These are phyloP conservation scores for Myxozyma sirexii DNA, from an alignment of 805 yeast genomes.

Conservation along the genomic window DNA sequence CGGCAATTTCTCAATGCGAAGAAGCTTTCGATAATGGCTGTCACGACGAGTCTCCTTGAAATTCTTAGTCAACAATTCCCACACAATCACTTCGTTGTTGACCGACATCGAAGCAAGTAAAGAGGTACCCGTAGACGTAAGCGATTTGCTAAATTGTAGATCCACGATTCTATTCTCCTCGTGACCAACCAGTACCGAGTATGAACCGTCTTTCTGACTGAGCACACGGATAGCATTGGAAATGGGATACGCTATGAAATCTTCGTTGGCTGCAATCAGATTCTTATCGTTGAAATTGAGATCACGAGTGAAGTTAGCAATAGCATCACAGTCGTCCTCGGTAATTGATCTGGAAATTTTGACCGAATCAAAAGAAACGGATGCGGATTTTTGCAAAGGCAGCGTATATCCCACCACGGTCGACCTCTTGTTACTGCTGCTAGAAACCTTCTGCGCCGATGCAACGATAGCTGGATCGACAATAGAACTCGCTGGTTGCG, in stretches of 20 bases:
- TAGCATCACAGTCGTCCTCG: conserved; percentile 23
- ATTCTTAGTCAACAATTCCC: conserved; percentile 29
- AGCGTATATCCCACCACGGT: conserved; percentile 7
- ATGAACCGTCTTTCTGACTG: conserved; percentile 30
- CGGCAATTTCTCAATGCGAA: conserved; percentile 31
- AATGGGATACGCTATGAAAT: conserved; percentile 30
- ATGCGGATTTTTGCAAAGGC: conserved; percentile 3
- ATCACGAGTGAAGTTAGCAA: conserved; percentile 27
- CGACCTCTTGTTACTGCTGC: neutral
- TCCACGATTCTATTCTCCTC: conserved; percentile 25
- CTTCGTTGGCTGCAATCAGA: conserved; percentile 23
- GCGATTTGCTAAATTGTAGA: conserved; percentile 17
- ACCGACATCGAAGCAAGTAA: conserved; percentile 31
- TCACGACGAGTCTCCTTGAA: conserved; percentile 20
- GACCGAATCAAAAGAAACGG: conserved; percentile 17
- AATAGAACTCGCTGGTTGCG: neutral
- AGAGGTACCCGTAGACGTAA: conserved; percentile 18
- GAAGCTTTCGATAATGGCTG: conserved; percentile 28
- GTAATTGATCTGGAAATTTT: conserved; percentile 10
- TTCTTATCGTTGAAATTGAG: conserved; percentile 13
- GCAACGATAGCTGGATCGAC: conserved; percentile 1
- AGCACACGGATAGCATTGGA: conserved; percentile 25
- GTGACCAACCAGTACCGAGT: conserved; percentile 24
- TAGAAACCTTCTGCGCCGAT: neutral
- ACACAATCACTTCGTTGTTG: conserved; percentile 29